These are phyloP conservation scores for Xylaria polymorpha DNA, from an alignment of 2,329 filamentous ascomycete genomes.

Conservation along the genomic window DNA sequence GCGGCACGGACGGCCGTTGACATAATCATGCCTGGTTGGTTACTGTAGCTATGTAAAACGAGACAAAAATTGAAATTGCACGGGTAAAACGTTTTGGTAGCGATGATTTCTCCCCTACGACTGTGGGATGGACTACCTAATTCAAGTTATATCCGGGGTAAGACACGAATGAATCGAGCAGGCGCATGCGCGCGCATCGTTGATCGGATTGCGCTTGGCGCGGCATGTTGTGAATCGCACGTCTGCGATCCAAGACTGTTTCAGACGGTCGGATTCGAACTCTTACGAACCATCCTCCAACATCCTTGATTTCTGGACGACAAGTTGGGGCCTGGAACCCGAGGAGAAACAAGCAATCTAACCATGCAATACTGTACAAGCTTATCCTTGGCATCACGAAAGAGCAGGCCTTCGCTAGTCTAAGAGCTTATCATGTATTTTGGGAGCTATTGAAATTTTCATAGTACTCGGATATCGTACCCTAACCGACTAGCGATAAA, in stretches of 20 bases:
- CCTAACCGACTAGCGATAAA: constrained; percentile 34
- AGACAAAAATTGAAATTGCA: neutral
- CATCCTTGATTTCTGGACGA: neutral
- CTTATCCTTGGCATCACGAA: neutral
- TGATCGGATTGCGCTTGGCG: constrained; percentile 7
- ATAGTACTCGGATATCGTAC: constrained; percentile 42
- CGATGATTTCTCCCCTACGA: neutral
- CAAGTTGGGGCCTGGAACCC: neutral
- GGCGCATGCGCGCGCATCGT: constrained; percentile 5
- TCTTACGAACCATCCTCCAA: neutral
- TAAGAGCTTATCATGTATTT: constrained; percentile 43
- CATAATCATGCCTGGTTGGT: too few species aligned
- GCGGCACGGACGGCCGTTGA: too few species aligned
- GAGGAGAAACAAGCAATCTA: neutral
- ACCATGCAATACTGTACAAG: neutral
- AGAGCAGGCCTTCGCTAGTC: neutral
- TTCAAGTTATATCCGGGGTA: neutral
- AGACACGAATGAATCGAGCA: neutral
- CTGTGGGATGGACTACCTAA: neutral
- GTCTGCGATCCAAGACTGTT: constrained; percentile 11
- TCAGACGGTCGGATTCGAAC: neutral
- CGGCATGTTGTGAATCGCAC: neutral
- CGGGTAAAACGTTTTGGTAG: neutral
- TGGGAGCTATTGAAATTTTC: constrained; percentile 42
- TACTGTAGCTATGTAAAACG: neutral